Percentiles rank a stretch among this genome's conserved stretches.
Conservation (phyloP, 805 yeast species). For the Yarrowia sp. region DNA sequence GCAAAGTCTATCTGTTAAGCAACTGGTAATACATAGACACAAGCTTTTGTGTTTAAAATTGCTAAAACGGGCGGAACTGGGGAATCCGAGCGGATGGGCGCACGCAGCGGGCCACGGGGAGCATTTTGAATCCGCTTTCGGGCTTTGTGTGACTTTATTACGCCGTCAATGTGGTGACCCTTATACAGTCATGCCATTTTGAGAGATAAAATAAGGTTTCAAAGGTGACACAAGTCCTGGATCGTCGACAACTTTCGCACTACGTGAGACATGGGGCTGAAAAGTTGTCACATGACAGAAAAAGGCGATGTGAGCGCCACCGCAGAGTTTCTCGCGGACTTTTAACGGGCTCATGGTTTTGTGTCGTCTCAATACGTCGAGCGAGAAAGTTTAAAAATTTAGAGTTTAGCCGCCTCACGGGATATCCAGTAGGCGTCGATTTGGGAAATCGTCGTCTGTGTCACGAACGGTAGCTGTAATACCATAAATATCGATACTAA, state of each 20-base stretch:
- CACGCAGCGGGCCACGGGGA: background rate
- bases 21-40: background rate
- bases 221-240: background rate
- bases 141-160: background rate
- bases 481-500: too few relatives aligned
- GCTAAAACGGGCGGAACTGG: background rate
- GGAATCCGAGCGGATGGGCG: too few relatives aligned
- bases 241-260: background rate
- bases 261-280: background rate
- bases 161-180: background rate
- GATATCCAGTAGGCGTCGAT: too few relatives aligned
- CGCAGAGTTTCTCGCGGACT: background rate
- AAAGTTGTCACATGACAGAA: background rate
- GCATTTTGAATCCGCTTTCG: background rate
- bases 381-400: too few relatives aligned
- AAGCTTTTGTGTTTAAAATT: background rate
- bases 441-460: too few relatives aligned
- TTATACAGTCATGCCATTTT: too few relatives aligned
- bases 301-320: background rate
- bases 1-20: too few relatives aligned
- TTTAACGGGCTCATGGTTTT: background rate
- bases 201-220: background rate
- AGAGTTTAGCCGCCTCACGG: too few relatives aligned
- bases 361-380: too few relatives aligned
- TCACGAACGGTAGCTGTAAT: too few relatives aligned